Evolutionary conservation across 1,284 basidiomycete species (phyloP).

Genomic region (Leccinum pallidistipes): DNA sequence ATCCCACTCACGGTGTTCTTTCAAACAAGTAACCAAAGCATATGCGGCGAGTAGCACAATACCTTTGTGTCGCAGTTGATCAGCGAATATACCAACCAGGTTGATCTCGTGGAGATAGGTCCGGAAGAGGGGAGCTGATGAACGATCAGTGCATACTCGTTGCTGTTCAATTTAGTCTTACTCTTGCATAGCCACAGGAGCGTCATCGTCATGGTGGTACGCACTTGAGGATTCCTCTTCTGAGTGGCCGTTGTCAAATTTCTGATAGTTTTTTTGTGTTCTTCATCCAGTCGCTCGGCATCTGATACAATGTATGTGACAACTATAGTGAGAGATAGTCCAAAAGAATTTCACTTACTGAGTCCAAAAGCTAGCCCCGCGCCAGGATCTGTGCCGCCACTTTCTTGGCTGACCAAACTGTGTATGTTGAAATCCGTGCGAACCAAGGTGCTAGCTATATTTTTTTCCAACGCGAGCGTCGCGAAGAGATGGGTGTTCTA

Average conservation of each 20-base stretch:
- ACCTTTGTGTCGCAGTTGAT: constrained; percentile 11
- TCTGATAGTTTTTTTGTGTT: constrained; percentile 10
- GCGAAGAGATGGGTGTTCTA: constrained; percentile 9
- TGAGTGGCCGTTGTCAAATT: constrained; percentile 9
- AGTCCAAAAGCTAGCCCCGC: constrained; percentile 22
- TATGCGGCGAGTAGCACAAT: constrained; percentile 17
- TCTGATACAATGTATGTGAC: constrained; percentile 8
- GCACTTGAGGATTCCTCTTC: constrained; percentile 10
- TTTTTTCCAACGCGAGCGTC: constrained; percentile 10
- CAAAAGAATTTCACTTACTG: constrained; percentile 8
- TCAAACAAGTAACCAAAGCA: constrained; percentile 17
- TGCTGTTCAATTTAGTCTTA: background rate
- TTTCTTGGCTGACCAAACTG: background rate
- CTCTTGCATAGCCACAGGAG: constrained; percentile 18
- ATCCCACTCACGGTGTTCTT: constrained; percentile 11
- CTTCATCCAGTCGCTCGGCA: background rate
- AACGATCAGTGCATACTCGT: constrained; percentile 1
- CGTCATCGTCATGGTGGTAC: constrained; percentile 25
- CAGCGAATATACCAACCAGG: constrained; percentile 7
- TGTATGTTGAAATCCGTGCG: constrained; percentile 1
- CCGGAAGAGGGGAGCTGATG: constrained; percentile 8
- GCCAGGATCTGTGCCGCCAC: background rate
- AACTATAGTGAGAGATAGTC: background rate
- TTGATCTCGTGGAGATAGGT: background rate
- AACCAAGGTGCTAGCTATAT: constrained; percentile 15